phyloP scores from a whole-genome alignment of 441 rosid species.

The Pelargonium citronellum region DNA sequence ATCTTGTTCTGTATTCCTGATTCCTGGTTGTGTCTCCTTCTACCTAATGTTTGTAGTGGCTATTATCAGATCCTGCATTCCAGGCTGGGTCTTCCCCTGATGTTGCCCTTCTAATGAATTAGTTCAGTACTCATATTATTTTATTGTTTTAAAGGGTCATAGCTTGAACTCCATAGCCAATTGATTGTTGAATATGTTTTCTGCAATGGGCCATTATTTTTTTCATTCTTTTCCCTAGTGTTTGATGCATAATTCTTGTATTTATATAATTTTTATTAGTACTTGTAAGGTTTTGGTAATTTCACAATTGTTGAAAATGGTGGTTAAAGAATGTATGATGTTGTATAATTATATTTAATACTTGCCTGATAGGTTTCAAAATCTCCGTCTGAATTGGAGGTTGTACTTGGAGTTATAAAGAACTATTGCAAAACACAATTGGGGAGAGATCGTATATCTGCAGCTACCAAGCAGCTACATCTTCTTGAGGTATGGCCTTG shows the following conservation, averaged over 20 bases:
- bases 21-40: no score
- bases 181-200: background rate
- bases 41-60: background rate
- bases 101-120: no score
- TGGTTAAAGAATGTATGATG: constrained; percentile 9
- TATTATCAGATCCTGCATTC: background rate
- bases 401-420: constrained; percentile 76
- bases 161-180: background rate
- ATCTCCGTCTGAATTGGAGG: constrained; percentile 76
- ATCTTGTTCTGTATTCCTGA: background rate
- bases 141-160: background rate
- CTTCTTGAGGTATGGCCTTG: constrained; percentile 59
- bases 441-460: constrained; percentile 47
- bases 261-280: constrained; percentile 13
- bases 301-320: background rate
- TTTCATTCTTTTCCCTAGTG: background rate
- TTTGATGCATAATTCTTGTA: background rate
- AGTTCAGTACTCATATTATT: background rate
- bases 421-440: constrained; percentile 58
- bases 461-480: constrained; percentile 67
- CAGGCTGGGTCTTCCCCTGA: background rate
- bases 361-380: constrained; percentile 59
- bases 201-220: background rate
- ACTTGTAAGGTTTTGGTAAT: constrained; percentile 1
- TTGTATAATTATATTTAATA: constrained; percentile 14